Evolutionary conservation across 768 basidiomycete genomes (phyloP).

Genomic region (Serpula lacrymans): DNA sequence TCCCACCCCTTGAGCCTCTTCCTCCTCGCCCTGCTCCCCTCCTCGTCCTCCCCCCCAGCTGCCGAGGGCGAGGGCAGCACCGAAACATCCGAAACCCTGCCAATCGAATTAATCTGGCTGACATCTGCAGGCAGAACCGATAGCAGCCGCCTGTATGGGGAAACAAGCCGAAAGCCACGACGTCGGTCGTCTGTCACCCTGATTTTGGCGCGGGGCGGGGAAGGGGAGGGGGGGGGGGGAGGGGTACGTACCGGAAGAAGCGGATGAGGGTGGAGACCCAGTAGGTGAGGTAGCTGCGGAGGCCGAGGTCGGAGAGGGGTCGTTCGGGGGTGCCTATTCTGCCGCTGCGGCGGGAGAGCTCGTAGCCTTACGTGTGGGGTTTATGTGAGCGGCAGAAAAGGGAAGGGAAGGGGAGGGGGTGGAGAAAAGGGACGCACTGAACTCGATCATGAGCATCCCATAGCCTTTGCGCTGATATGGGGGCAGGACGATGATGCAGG

Average conservation of each 20-base stretch:
- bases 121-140: constrained; percentile 57
- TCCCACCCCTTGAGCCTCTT: constrained; percentile 70
- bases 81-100: constrained; percentile 40
- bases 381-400: not conserved
- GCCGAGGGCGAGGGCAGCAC: constrained; percentile 27
- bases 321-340: constrained; percentile 92
- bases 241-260: constrained; percentile 64
- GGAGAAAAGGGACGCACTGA: constrained; percentile 63
- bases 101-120: constrained; percentile 40
- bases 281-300: constrained; percentile 85
- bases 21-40: constrained; percentile 30
- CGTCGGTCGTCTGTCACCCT: not conserved
- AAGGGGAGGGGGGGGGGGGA: constrained; percentile 3
- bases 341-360: constrained; percentile 75
- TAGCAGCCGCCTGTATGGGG: constrained; percentile 45
- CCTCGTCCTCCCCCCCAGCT: constrained; percentile 23
- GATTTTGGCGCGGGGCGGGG: not conserved
- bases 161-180: not conserved
- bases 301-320: constrained; percentile 89
- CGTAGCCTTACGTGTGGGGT: too few relatives aligned
- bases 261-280: constrained; percentile 85
- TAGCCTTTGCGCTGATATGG: constrained; percentile 89
- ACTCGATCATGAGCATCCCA: constrained; percentile 96
- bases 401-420: not conserved
- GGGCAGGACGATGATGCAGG: constrained; percentile 93